Evolutionary conservation across 1,284 basidiomycete species (phyloP).

Genomic region (Kwoniella shivajii): DNA sequence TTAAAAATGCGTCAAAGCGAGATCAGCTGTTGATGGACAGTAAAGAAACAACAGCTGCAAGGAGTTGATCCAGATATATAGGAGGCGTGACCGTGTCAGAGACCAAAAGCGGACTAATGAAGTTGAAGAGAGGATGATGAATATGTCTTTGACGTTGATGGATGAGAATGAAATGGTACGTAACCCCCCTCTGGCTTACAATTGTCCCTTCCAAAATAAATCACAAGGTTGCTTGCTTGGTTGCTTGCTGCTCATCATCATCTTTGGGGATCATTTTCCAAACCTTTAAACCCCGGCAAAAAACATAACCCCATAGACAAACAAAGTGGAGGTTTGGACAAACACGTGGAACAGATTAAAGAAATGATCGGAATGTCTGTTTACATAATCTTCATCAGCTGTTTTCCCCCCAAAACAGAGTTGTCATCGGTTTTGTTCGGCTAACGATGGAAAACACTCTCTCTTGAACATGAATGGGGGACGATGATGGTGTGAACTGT

Average conservation of each 20-base stretch:
- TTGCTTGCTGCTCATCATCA: no score
- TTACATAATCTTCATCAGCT: constrained; percentile 2
- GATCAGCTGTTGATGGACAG: neutral
- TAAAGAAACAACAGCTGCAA: neutral
- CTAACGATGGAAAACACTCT: neutral
- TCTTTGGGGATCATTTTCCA: no score
- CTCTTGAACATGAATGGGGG: neutral
- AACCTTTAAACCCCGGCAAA: neutral
- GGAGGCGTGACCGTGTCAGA: neutral
- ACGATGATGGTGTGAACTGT: neutral
- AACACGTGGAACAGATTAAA: constrained; percentile 9
- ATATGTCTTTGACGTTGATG: no score
- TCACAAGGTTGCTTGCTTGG: no score
- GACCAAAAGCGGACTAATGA: neutral
- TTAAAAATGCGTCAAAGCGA: neutral
- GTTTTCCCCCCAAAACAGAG: neutral
- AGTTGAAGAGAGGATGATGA: no score
- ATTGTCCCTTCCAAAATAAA: neutral
- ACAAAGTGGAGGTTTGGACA: neutral
- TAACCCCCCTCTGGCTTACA: neutral
- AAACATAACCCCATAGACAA: constrained; percentile 1
- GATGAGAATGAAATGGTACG: neutral
- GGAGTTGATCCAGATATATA: neutral
- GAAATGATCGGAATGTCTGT: neutral
- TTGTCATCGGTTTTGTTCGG: constrained; percentile 10